A percentile compares a stretch with the other conserved stretches of the same genome.
phyloP scores from a whole-genome alignment of 345 rosid genomes.

The Brassica napus region Da-Ae NC_063435.1:10376001-10376500 shows the following conservation, averaged over 20 bases:
- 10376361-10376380: constrained; percentile 73
- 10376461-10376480: constrained; percentile 78
- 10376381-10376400: constrained; percentile 27
- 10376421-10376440: constrained; percentile 10
- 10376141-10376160: constrained; percentile 5
- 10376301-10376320: constrained; percentile 25
- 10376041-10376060: constrained; percentile 47
- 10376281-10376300: constrained; percentile 87
- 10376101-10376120: not conserved
- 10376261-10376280: constrained; percentile 71
- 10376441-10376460: constrained; percentile 52
- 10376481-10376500: constrained; percentile 75
- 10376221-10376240: constrained; percentile 72
- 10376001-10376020: constrained; percentile 60
- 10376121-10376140: not conserved
- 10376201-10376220: constrained; percentile 63
- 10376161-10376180: constrained; percentile 71
- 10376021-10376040: constrained; percentile 50
- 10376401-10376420: not conserved
- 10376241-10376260: constrained; percentile 82
- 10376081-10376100: constrained; percentile 44
- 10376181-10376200: constrained; percentile 83
- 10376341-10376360: constrained; percentile 74
- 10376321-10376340: constrained; percentile 26
- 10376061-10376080: constrained; percentile 59